These are phyloP conservation scores for Polygonum maritimum DNA, from an alignment of 148 eudicot genomes.

Conservation along the genomic window DNA sequence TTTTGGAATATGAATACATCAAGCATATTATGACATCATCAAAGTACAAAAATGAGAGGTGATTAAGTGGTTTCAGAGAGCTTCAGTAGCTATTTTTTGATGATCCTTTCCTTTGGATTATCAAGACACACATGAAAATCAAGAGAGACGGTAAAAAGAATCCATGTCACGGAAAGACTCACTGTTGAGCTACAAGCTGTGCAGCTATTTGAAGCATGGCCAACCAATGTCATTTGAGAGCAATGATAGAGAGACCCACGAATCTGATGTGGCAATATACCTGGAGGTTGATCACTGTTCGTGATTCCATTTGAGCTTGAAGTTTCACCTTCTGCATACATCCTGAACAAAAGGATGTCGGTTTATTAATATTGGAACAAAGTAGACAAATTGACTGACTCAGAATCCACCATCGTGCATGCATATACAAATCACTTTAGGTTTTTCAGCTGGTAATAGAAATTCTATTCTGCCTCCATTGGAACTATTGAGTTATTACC, in stretches of 20 bases:
- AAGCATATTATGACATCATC: not conserved
- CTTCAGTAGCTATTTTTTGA: not conserved
- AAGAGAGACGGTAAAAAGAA: not conserved
- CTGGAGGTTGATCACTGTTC: conserved; percentile 63
- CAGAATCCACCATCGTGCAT: not conserved
- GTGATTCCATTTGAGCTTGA: conserved; percentile 39
- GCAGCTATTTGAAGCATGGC: conserved; percentile 80
- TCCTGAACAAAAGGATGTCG: conserved; percentile 28
- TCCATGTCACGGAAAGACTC: conserved; percentile 20
- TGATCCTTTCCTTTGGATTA: too few species aligned
- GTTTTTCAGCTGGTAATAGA: not conserved
- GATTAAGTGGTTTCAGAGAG: not conserved
- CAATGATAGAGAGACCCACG: conserved; percentile 86
- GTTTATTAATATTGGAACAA: not conserved
- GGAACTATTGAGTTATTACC: conserved; percentile 29
- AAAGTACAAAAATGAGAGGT: not conserved
- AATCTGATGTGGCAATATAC: conserved; percentile 88
- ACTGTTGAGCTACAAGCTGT: conserved; percentile 82
- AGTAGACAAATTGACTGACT: not conserved
- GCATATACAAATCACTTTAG: not conserved
- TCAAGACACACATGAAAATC: not conserved
- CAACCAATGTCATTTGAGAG: conserved; percentile 88
- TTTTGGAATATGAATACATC: too few species aligned
- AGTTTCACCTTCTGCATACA: conserved; percentile 70
- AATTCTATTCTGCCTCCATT: not conserved